phyloP scores from a whole-genome alignment of 805 yeast species.

The Wickerhamomyces rabaulensis region DNA sequence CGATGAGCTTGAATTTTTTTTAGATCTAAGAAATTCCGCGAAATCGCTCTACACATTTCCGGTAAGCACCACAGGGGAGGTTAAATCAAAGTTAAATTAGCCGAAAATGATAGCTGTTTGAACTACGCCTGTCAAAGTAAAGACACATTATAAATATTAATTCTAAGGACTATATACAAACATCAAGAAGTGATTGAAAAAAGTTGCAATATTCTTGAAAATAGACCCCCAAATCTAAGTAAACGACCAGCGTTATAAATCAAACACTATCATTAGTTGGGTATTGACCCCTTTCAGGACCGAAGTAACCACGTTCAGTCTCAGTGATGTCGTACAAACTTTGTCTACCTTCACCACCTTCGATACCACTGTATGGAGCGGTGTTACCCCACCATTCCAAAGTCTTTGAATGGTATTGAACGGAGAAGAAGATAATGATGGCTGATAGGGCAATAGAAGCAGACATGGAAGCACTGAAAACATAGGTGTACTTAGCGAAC shows the following conservation, averaged over 20 bases:
- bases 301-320: conserved; percentile 14
- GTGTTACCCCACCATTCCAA: conserved; percentile 66
- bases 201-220: too few species aligned
- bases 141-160: too few species aligned
- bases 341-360: conserved; percentile 23
- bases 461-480: conserved; percentile 49
- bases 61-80: too few species aligned
- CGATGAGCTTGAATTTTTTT: conserved; percentile 15
- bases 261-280: conserved; percentile 3
- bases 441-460: conserved; percentile 63
- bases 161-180: too few species aligned
- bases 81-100: background rate
- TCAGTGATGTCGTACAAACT: background rate
- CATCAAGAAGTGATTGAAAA: too few species aligned
- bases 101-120: too few species aligned
- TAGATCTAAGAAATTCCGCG: too few species aligned
- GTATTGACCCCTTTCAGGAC: conserved; percentile 14
- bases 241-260: background rate
- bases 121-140: too few species aligned
- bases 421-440: conserved; percentile 44
- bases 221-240: too few species aligned
- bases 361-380: conserved; percentile 32
- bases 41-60: too few species aligned
- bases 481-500: conserved; percentile 50
- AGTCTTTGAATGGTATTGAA: conserved; percentile 35